Conservation (phyloP, 345 rosid genomes). For the Eucalyptus regnans region DNA sequence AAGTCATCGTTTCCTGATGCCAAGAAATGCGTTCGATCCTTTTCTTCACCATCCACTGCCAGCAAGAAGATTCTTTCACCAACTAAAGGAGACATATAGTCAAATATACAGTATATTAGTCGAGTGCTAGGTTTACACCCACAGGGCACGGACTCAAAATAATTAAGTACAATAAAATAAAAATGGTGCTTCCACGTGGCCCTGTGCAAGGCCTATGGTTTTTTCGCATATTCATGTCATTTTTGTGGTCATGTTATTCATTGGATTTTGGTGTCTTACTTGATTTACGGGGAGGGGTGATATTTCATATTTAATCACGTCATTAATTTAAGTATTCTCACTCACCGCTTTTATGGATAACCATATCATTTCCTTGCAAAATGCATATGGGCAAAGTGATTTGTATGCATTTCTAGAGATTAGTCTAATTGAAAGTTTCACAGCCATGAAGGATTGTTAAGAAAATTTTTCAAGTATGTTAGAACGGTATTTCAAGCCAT, state of each 20-base stretch:
- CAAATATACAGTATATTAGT: background rate
- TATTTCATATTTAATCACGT: background rate
- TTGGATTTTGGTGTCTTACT: background rate
- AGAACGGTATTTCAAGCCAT: background rate
- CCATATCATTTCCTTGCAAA: background rate
- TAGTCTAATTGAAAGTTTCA: background rate
- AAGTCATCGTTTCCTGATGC: background rate
- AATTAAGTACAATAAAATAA: background rate
- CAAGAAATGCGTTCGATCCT: background rate
- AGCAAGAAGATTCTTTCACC: background rate
- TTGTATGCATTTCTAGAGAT: background rate
- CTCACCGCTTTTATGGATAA: background rate
- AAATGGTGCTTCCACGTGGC: background rate
- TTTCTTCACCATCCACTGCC: background rate
- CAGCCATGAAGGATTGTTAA: background rate
- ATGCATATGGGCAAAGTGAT: background rate
- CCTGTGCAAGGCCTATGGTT: background rate
- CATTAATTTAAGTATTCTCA: background rate
- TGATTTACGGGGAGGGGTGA: background rate
- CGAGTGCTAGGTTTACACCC: background rate
- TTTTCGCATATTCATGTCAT: background rate
- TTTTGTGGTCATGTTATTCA: background rate
- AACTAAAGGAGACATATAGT: background rate
- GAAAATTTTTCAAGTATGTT: background rate
- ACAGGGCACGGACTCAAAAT: background rate